Percentiles rank a stretch among this genome's conserved stretches.
These are phyloP conservation scores for Ambrosiella beaveri DNA, from an alignment of 2,329 filamentous ascomycete genomes.

Conservation along the genomic window DNA sequence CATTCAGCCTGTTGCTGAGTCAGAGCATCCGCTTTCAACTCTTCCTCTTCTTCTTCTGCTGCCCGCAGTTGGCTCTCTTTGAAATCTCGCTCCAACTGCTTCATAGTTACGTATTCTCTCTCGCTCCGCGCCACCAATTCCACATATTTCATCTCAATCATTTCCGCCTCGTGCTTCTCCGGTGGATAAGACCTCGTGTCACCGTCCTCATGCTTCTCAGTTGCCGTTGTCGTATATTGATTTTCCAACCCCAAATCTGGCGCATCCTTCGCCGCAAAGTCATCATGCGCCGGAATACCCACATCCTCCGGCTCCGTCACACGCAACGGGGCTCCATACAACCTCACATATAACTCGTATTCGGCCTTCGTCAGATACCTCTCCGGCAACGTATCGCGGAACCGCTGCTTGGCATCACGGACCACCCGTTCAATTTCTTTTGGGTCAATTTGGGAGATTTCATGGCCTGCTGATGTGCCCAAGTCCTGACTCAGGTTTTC, in stretches of 20 bases:
- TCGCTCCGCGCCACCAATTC: conserved; percentile 33
- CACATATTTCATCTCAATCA: conserved; percentile 21
- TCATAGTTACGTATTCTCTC: conserved; percentile 37
- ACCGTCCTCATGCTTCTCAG: conserved; percentile 7
- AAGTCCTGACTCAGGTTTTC: not conserved
- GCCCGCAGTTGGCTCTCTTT: conserved; percentile 23
- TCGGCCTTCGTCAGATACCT: conserved; percentile 54
- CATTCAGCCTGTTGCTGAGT: conserved; percentile 9
- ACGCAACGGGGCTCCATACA: conserved; percentile 62
- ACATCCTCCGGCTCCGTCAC: conserved; percentile 43
- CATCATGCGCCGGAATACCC: conserved; percentile 25
- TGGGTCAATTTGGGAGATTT: not conserved
- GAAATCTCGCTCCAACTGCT: conserved; percentile 40
- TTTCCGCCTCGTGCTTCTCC: conserved; percentile 1
- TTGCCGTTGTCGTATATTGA: conserved; percentile 1
- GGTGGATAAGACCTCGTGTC: conserved; percentile 6
- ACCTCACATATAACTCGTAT: conserved; percentile 55
- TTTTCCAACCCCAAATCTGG: conserved; percentile 5
- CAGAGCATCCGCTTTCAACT: too few relatives aligned
- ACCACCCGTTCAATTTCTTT: conserved; percentile 44
- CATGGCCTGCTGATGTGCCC: not conserved
- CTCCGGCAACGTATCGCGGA: conserved; percentile 59
- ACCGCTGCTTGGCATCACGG: conserved; percentile 53
- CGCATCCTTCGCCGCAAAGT: conserved; percentile 12
- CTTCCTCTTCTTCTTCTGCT: conserved; percentile 1